Base-by-base conservation (phyloP, 2,329 filamentous ascomycete species). In the Beauveria scarabaeidicola region DNA sequence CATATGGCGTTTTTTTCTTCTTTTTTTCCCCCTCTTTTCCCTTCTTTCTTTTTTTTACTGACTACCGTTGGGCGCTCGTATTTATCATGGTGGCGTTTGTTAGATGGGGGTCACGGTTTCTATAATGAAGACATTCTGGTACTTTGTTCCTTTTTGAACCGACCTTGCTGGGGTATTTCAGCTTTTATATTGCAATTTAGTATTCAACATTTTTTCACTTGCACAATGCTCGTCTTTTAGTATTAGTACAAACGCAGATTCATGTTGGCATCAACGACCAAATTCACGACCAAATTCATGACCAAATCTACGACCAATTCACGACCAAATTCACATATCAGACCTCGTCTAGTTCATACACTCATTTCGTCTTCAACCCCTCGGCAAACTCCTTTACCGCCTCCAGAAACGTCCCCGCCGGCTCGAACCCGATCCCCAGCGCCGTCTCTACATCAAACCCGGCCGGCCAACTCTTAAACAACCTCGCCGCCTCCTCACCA, bases 391-490 rank as follows among this genome's bases (percentile, higher is more conserved):
- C 69, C 46, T 63, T 64, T 3, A 73, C 67, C 3, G 71, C 71
- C 56, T 73, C 69, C n/a, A 66, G 62, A 32, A 74, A 61, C 7
- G 65, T 54, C 5, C 75, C 73, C 69, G 84, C 82, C 1, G 72
- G 70, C 53, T 71, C 67, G 62, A 83, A 76, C 0, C 82, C 82
- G 57, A 88, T 68, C 9, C 72, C 69, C 61, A 76, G 73, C 4
- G 85, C 85, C 62, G 79, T 77, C 1, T 72, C 68, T 8, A 73
- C 77, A 62, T 82, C 75, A 61, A 82, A 80, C 51, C 73, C 70
- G 8, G 77, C 72, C n/a, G 81, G 79, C 81, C 81, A 84, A 17
- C 75, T 77, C 61, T 76, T 75, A 15, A 84, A 78, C 61, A 84
- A 81, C 54, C 71, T 72, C 65, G 79, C 75, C 19, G 78, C 65